These are phyloP conservation scores for Themeda triandra DNA, from an alignment of 176 grass and related monocot genomes.

Conservation along the genomic window DNA sequence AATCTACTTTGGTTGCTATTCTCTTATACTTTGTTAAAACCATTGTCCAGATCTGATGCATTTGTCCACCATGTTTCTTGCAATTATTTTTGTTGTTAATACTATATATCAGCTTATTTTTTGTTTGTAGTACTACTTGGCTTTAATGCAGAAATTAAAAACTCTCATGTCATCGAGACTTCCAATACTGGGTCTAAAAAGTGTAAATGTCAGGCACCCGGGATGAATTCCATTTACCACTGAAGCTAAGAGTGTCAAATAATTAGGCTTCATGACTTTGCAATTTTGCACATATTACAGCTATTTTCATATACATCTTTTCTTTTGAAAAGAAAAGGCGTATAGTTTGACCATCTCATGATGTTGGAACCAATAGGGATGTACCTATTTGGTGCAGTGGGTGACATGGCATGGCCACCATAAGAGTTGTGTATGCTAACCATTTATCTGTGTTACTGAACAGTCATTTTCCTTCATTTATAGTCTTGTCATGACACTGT, in stretches of 20 bases:
- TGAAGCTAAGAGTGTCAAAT: not conserved
- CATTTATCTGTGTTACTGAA: not conserved
- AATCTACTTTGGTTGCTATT: constrained; percentile 20
- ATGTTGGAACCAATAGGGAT: not conserved
- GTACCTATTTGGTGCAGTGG: not conserved
- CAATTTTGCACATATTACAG: not conserved
- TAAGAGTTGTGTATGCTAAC: not conserved
- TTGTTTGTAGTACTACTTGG: not conserved
- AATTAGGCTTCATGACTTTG: not conserved
- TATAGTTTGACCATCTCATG: not conserved
- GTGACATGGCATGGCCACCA: not conserved
- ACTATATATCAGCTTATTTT: not conserved
- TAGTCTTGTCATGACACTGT: not conserved
- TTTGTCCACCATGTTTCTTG: constrained; percentile 14
- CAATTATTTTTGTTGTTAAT: not conserved
- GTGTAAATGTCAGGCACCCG: not conserved
- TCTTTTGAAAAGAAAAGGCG: not conserved
- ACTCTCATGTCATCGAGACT: not conserved
- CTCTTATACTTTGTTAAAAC: not conserved
- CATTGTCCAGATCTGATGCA: not conserved
- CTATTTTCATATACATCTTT: not conserved
- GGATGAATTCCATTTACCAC: not conserved
- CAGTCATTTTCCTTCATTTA: not conserved
- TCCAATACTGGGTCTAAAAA: not conserved
- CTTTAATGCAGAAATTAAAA: not conserved